These are phyloP conservation scores for Colletotrichum navitas DNA, from an alignment of 2,329 filamentous ascomycete genomes.

Conservation along the genomic window DNA sequence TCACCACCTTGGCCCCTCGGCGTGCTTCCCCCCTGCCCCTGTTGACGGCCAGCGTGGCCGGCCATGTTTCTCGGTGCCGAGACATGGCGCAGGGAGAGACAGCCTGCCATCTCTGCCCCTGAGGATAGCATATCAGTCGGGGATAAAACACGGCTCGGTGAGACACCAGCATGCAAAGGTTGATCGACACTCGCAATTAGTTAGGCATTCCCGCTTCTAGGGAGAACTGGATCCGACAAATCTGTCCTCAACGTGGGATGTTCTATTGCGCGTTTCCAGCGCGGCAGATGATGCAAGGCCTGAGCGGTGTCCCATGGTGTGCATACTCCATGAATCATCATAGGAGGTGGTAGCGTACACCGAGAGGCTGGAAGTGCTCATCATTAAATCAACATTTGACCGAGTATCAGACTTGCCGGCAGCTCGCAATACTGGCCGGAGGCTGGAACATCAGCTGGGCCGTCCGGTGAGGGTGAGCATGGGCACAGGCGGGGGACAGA, in stretches of 20 bases:
- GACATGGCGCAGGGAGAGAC: conserved; percentile 25
- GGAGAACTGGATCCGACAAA: neutral
- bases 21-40: neutral
- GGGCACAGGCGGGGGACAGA: conserved; percentile 5
- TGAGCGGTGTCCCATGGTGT: neutral
- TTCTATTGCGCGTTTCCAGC: neutral
- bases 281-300: conserved; percentile 5
- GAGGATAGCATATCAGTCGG: conserved; percentile 1
- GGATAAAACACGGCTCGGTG: neutral
- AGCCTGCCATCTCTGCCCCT: conserved; percentile 3
- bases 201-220: conserved; percentile 6
- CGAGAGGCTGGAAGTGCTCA: neutral
- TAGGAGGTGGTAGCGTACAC: neutral
- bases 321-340: conserved; percentile 16
- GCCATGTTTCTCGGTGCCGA: conserved; percentile 13
- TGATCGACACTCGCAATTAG: neutral
- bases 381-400: neutral
- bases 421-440: neutral
- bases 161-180: conserved; percentile 9
- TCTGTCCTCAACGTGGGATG: neutral
- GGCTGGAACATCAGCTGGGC: neutral
- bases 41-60: neutral
- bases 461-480: neutral
- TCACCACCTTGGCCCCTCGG: neutral
- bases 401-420: neutral